phyloP scores from a whole-genome alignment of 139 green algal genomes.

The Micractinium conductrix region DNA sequence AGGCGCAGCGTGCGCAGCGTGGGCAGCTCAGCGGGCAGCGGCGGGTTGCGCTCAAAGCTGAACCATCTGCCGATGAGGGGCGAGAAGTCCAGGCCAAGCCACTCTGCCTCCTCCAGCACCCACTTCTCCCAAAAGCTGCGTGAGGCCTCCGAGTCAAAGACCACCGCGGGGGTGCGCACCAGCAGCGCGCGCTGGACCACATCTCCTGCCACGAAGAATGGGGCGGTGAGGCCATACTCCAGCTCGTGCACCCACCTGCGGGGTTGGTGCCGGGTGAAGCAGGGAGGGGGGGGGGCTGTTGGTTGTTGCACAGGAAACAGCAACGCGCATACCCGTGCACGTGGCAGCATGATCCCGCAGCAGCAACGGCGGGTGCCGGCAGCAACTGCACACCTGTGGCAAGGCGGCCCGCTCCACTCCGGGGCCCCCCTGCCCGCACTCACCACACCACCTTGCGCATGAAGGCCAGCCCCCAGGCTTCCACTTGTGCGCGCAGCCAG shows the following conservation, averaged over 20 bases:
- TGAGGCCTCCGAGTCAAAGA: neutral
- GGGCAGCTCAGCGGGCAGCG: neutral
- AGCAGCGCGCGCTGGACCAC: neutral
- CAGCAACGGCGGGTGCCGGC: too few relatives aligned
- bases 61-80: neutral
- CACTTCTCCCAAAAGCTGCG: neutral
- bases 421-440: neutral
- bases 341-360: too few relatives aligned
- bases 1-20: neutral
- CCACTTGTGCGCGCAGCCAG: neutral
- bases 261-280: neutral
- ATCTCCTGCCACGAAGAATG: neutral
- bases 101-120: neutral
- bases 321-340: too few relatives aligned
- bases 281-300: neutral
- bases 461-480: neutral
- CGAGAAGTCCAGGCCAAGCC: neutral
- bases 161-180: neutral
- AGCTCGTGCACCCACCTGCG: neutral
- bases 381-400: too few relatives aligned
- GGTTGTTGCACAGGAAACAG: too few relatives aligned
- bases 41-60: neutral
- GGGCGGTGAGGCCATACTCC: neutral
- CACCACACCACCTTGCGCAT: neutral
- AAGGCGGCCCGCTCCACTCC: too few relatives aligned